These are phyloP conservation scores for Spatholobus suberectus DNA, from an alignment of 306 rosid species.

Conservation along the genomic window DNA sequence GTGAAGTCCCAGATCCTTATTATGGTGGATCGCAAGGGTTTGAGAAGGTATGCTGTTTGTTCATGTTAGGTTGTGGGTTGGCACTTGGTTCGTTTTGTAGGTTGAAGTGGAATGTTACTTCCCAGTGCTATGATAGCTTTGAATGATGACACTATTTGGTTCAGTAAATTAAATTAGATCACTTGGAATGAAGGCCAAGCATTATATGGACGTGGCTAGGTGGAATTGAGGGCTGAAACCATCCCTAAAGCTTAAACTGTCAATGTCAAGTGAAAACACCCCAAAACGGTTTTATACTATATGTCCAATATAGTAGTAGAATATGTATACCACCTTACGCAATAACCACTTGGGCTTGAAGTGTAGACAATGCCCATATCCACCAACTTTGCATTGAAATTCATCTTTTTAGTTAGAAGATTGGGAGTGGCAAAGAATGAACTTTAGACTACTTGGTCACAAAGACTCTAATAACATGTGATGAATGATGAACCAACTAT, in stretches of 20 bases:
- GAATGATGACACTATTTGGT: neutral
- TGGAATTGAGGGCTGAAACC: conserved; percentile 11
- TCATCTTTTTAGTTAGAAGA: neutral
- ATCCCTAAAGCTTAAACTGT: neutral
- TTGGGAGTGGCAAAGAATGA: neutral
- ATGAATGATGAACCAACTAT: neutral
- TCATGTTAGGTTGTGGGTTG: neutral
- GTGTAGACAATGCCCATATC: neutral
- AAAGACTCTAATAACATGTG: neutral
- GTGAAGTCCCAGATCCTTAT: conserved; percentile 95
- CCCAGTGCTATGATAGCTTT: conserved; percentile 8
- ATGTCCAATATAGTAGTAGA: neutral
- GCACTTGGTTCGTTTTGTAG: conserved; percentile 2
- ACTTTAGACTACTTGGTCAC: neutral
- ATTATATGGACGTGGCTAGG: neutral
- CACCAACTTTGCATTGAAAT: neutral
- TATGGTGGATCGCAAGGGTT: conserved; percentile 90
- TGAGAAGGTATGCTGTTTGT: conserved; percentile 73
- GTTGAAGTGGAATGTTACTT: conserved; percentile 18
- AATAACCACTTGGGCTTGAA: neutral
- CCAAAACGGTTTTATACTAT: neutral
- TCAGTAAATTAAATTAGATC: conserved; percentile 5
- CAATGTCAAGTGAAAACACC: neutral
- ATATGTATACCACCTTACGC: neutral
- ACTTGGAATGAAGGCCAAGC: conserved; percentile 7